Evolutionary conservation across 768 basidiomycete species (phyloP).

Genomic region (Lanmaoa pseudosensibilis): DNA sequence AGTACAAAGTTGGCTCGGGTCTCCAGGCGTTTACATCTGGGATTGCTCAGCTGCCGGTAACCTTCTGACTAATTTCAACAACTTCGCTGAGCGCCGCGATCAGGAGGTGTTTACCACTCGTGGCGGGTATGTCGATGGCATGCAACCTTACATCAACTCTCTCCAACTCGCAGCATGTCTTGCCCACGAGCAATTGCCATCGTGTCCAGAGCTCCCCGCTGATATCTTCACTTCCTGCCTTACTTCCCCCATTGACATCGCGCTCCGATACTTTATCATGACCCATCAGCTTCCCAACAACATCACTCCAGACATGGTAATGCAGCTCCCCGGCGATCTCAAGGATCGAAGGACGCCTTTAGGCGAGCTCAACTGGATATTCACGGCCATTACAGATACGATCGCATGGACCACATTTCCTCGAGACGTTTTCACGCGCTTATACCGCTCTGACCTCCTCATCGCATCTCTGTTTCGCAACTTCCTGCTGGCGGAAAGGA

Average conservation of each 20-base stretch:
- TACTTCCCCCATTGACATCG: conserved; percentile 97
- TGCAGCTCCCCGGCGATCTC: conserved; percentile 93
- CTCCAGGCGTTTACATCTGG: conserved; percentile 97
- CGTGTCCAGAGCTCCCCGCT: conserved; percentile 94
- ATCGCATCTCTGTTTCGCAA: conserved; percentile 97
- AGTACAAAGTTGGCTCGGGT: conserved; percentile 89
- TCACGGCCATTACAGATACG: conserved; percentile 97
- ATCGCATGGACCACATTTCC: conserved; percentile 99
- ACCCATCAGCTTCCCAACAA: conserved; percentile 82
- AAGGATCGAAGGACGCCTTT: conserved; percentile 95
- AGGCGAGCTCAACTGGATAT: conserved; percentile 99
- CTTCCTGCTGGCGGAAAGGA: conserved; percentile 93
- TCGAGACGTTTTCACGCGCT: conserved; percentile 85
- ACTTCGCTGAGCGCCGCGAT: conserved; percentile 72
- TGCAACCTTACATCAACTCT: conserved; percentile 77
- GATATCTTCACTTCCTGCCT: conserved; percentile 97
- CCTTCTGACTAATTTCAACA: conserved; percentile 86
- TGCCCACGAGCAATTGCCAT: conserved; percentile 87
- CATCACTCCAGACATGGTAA: conserved; percentile 84
- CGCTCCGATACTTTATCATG: conserved; percentile 90
- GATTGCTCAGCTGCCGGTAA: conserved; percentile 98
- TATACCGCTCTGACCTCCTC: conserved; percentile 93
- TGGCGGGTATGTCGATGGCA: conserved; percentile 58
- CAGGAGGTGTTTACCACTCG: conserved; percentile 58
- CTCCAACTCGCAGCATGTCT: conserved; percentile 95